phyloP scores from a whole-genome alignment of 2,329 filamentous ascomycete genomes.

The Colletotrichum tanaceti region DNA sequence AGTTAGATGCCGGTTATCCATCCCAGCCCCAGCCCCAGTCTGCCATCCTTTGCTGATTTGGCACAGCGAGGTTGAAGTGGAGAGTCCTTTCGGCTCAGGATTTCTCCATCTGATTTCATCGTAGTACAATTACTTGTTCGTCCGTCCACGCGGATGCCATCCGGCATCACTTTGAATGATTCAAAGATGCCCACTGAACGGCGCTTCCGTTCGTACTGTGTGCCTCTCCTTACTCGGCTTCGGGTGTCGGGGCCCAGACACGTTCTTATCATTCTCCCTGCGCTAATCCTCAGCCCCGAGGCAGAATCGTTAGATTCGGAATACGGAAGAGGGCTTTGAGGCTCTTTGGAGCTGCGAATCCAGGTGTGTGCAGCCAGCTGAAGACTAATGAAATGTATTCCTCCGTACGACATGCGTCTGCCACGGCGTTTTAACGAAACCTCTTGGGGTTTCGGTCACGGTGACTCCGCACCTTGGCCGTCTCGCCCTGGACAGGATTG shows the following conservation, averaged over 20 bases:
- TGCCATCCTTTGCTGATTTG: slow-evolving; percentile 13
- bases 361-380: slow-evolving; percentile 4
- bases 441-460: neutral
- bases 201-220: neutral
- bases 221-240: neutral
- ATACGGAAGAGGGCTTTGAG: slow-evolving; percentile 1
- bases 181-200: neutral
- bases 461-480: neutral
- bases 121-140: slow-evolving; percentile 14
- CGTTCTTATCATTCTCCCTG: neutral
- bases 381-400: neutral
- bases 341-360: neutral
- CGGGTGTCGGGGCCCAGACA: slow-evolving; percentile 1
- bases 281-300: slow-evolving; percentile 18
- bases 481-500: neutral
- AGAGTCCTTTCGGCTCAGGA: neutral
- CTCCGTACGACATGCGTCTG: neutral
- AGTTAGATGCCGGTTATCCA: slow-evolving; percentile 14
- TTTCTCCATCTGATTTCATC: slow-evolving; percentile 24
- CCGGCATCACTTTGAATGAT: neutral
- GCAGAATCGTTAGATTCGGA: slow-evolving; percentile 1
- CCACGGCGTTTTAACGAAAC: neutral
- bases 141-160: slow-evolving; percentile 7
- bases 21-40: slow-evolving; percentile 17
- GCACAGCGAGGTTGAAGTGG: slow-evolving; percentile 6